A percentile compares a stretch with the other conserved stretches of the same genome.
Evolutionary conservation across 2,329 filamentous ascomycete genomes (phyloP).

Genomic region (Pseudocercospora cruenta): DNA sequence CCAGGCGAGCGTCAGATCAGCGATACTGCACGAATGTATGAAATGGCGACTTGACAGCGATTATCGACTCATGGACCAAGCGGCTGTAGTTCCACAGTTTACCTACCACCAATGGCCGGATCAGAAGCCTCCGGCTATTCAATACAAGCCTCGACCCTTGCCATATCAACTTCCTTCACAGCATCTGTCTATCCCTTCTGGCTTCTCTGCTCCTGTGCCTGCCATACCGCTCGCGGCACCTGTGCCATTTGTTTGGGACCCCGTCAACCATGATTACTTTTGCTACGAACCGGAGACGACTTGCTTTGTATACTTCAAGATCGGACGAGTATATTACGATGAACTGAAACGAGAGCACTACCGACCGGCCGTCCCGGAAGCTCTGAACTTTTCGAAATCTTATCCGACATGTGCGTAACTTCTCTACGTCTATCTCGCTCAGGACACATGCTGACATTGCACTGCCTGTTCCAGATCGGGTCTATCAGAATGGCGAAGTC

Average conservation of each 20-base stretch:
- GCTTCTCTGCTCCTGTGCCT: background rate
- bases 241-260: conserved; percentile 17
- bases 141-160: conserved; percentile 9
- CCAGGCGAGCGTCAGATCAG: background rate
- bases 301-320: conserved; percentile 18
- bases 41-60: background rate
- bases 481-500: conserved; percentile 19
- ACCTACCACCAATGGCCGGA: conserved; percentile 21
- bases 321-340: conserved; percentile 18
- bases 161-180: conserved; percentile 2
- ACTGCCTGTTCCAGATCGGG: background rate
- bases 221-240: conserved; percentile 9
- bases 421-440: background rate
- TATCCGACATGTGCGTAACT: conserved; percentile 9
- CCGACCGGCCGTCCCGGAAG: conserved; percentile 10
- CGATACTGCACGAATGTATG: background rate
- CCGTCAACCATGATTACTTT: conserved; percentile 18
- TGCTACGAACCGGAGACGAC: conserved; percentile 22
- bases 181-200: background rate
- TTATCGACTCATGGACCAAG: conserved; percentile 16
- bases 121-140: conserved; percentile 11
- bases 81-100: conserved; percentile 12
- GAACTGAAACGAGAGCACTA: conserved; percentile 20
- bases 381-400: conserved; percentile 12
- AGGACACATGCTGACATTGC: background rate